Evolutionary conservation across 163 green algal species (phyloP).

Genomic region (Scenedesmus sp.): DNA sequence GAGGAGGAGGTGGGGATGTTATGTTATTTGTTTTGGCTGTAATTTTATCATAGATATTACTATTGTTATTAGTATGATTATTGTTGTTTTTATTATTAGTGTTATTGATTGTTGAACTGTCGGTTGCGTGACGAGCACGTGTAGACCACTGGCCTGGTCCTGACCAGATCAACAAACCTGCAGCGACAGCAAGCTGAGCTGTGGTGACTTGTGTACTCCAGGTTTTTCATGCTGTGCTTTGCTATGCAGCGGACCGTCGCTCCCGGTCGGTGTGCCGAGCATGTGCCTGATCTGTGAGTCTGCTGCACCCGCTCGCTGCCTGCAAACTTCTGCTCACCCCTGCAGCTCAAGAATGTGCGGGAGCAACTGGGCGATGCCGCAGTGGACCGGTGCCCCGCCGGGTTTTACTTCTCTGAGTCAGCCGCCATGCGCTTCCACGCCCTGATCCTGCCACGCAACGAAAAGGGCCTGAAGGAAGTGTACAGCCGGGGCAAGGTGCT

Average conservation of each 20-base stretch:
- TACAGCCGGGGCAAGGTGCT: neutral
- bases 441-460: slow-evolving; percentile 27
- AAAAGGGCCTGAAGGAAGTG: neutral
- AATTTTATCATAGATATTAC: no score
- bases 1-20: slow-evolving; percentile 22
- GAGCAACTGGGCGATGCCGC: neutral
- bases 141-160: neutral
- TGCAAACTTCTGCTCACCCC: neutral
- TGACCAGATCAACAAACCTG: neutral
- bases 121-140: no score
- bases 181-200: neutral
- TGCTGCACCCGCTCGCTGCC: neutral
- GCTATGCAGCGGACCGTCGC: neutral
- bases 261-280: neutral
- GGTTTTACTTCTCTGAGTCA: slow-evolving; percentile 34
- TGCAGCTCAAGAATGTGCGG: neutral
- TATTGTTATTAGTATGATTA: no score
- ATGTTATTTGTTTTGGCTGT: neutral
- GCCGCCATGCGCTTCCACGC: neutral
- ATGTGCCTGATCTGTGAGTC: neutral
- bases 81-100: no score
- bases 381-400: neutral
- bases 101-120: no score
- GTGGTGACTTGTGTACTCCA: no score
- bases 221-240: no score